A percentile compares a stretch with the other conserved stretches of the same genome.
Evolutionary conservation across 495 filamentous ascomycete species (phyloP).

Genomic region (Alectoria sarmentosa): DNA sequence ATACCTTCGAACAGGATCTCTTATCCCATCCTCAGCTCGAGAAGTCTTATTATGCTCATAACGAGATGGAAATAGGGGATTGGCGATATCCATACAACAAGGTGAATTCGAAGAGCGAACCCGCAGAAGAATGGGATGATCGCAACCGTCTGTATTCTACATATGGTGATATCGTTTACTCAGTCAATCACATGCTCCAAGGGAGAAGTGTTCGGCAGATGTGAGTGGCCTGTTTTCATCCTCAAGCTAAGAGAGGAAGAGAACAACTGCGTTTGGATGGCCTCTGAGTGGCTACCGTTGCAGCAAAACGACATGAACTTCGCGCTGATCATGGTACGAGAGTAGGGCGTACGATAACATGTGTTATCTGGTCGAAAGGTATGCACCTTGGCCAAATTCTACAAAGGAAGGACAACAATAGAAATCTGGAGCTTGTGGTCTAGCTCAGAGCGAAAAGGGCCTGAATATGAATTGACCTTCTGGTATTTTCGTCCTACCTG

Average conservation of each 20-base stretch:
- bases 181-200: slow-evolving; percentile 18
- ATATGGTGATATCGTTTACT: slow-evolving; percentile 20
- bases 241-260: neutral
- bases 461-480: no score
- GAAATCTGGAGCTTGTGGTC: neutral
- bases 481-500: no score
- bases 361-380: slow-evolving; percentile 22
- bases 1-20: neutral
- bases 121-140: slow-evolving; percentile 21
- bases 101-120: slow-evolving; percentile 10
- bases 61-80: no score
- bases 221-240: slow-evolving; percentile 8
- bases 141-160: slow-evolving; percentile 23
- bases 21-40: no score
- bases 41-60: no score
- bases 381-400: slow-evolving; percentile 4
- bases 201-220: slow-evolving; percentile 13
- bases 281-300: neutral
- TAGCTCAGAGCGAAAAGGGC: no score
- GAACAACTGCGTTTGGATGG: neutral
- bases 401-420: neutral
- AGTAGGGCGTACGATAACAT: slow-evolving; percentile 21
- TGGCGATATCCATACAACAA: slow-evolving; percentile 15
- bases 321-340: neutral
- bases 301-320: neutral